Evolutionary conservation across 768 basidiomycete species (phyloP).

Genomic region (Serendipita vermifera): DNA sequence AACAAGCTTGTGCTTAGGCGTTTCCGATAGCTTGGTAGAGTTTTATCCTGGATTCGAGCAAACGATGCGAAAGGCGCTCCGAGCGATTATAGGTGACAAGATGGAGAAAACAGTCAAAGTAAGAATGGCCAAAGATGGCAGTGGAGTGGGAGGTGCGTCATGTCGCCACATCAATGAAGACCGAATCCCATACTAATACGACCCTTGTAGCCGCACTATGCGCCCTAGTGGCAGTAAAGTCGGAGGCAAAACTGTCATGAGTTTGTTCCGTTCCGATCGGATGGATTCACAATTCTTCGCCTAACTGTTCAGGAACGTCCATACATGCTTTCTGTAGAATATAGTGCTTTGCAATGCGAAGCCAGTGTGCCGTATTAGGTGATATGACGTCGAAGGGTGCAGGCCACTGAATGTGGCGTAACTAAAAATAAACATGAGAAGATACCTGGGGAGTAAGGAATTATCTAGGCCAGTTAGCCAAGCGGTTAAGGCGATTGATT

Average conservation of each 20-base stretch:
- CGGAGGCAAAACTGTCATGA: too few species aligned
- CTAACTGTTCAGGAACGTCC: too few species aligned
- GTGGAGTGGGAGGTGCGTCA: conserved; percentile 87
- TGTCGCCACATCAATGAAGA: background rate
- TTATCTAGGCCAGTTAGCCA: conserved; percentile 13
- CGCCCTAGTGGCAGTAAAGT: conserved; percentile 7
- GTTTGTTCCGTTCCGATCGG: too few species aligned
- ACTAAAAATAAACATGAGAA: too few species aligned
- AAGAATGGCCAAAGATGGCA: conserved; percentile 93
- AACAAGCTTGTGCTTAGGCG: background rate
- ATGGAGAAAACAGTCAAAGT: conserved; percentile 72
- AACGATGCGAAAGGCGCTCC: conserved; percentile 59
- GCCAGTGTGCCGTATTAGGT: too few species aligned
- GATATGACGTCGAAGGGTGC: too few species aligned
- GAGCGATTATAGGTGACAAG: conserved; percentile 62
- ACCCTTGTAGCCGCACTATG: conserved; percentile 13
- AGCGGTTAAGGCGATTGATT: conserved; percentile 15
- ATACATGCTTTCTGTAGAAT: too few species aligned
- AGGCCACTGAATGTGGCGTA: too few species aligned
- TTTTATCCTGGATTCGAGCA: conserved; percentile 81
- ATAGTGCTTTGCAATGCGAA: too few species aligned
- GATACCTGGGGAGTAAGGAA: too few species aligned
- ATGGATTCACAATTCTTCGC: too few species aligned
- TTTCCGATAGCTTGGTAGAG: conserved; percentile 56
- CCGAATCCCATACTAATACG: background rate